A percentile compares a stretch with the other conserved stretches of the same genome.
Conservation (phyloP, 2,329 filamentous ascomycete species). For the Calycina herbarum region DNA sequence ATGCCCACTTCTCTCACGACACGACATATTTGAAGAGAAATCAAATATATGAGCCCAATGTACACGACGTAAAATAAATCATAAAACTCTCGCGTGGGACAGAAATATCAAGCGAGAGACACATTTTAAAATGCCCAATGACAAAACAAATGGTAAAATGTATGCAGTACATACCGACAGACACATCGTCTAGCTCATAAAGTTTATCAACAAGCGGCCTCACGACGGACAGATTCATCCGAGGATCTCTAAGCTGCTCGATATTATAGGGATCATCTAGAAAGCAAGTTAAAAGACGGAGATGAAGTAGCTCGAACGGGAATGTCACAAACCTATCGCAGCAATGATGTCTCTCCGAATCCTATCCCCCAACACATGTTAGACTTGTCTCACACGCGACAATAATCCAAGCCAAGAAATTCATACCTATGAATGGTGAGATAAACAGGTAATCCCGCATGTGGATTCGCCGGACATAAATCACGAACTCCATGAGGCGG, state of each 20-base stretch:
- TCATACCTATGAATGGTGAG: conserved; percentile 68
- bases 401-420: not conserved
- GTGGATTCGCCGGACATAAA: conserved; percentile 32
- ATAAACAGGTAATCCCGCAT: conserved; percentile 64
- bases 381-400: not conserved
- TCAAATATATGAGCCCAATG: no score
- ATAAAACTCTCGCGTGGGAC: no score
- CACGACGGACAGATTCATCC: conserved; percentile 73
- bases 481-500: conserved; percentile 30
- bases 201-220: conserved; percentile 81
- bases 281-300: not conserved
- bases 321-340: conserved; percentile 57
- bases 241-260: conserved; percentile 76
- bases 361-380: conserved; percentile 22
- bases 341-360: conserved; percentile 64
- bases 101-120: not conserved
- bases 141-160: not conserved
- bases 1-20: no score
- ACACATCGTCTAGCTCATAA: conserved; percentile 77
- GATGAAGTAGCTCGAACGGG: not conserved
- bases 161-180: conserved; percentile 56
- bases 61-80: no score
- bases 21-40: no score
- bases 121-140: not conserved
- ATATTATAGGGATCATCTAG: conserved; percentile 65